Evolutionary conservation across 371 early-diverging fungal species (phyloP).

Genomic region (Actinomortierella ambigua): DNA sequence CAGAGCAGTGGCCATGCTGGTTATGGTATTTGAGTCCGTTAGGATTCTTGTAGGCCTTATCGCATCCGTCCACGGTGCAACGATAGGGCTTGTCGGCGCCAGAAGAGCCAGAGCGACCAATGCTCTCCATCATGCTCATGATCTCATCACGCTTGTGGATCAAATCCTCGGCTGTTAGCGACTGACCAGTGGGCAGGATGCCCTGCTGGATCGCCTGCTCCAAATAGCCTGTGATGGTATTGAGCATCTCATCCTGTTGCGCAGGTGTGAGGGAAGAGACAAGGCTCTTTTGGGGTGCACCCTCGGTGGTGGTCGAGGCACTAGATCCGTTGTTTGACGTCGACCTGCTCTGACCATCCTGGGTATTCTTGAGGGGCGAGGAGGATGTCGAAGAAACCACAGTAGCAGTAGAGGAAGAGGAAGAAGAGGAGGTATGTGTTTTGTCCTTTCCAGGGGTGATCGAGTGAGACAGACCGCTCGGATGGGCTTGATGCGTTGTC

Average conservation of each 20-base stretch:
- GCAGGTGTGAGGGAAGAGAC: not conserved
- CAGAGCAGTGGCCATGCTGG: constrained; percentile 79
- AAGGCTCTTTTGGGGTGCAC: not conserved
- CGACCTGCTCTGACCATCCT: no score
- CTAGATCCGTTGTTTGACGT: no score
- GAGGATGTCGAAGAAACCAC: no score
- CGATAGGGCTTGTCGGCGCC: constrained; percentile 76
- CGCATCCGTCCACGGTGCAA: constrained; percentile 85
- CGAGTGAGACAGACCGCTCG: constrained; percentile 1
- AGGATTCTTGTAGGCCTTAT: constrained; percentile 96
- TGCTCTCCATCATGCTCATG: constrained; percentile 40
- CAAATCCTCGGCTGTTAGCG: constrained; percentile 34
- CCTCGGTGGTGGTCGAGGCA: no score
- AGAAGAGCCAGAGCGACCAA: constrained; percentile 27
- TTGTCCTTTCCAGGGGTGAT: constrained; percentile 6
- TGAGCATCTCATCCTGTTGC: constrained; percentile 36
- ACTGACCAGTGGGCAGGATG: constrained; percentile 22
- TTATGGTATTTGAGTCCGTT: constrained; percentile 98
- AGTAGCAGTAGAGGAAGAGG: constrained; percentile 10
- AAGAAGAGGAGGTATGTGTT: not conserved
- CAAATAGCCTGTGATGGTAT: constrained; percentile 34
- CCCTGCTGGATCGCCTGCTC: constrained; percentile 42
- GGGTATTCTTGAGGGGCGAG: no score
- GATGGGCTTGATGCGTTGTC: constrained; percentile 20
- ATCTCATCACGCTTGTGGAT: constrained; percentile 39